Evolutionary conservation across 805 yeast genomes (phyloP), one percentile per base, ranked within the genome.

Genomic region (Candida broadrunensis): DNA sequence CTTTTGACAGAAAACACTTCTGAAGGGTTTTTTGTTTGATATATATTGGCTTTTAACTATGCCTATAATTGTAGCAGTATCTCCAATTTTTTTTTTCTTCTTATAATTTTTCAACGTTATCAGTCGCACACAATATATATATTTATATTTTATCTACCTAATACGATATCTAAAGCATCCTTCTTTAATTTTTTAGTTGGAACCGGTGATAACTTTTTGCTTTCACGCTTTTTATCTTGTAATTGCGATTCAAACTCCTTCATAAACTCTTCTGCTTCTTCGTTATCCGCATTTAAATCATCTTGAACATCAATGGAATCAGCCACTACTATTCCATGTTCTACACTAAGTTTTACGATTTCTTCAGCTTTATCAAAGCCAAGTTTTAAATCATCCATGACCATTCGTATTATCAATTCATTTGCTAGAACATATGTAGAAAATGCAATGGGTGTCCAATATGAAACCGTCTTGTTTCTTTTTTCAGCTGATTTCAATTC

Each of bases 371-470:
- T 59, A 2, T 63, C 71, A 13, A 72, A 47, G n/a, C 58, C 50
- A 3, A 56, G 32, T 36, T 2, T 49, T 41, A 57, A 49, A 45
- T 81, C 83, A 3, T 72, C 70, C 54, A 70, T 66, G 6, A 77
- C 72, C 16, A 81, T 50, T 23, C 79, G 60, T 5, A 78, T 60
- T 3, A 81, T 67, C 5, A 84, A 55, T 49, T 84, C 90, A 20
- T 84, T 81, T 6, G 86, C 80, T 18, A 85, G 56, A 1, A 83
- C 81, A 50, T 77, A 80, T 14, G 75, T 67, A 2, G 74, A 60
- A 52, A 82, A 85, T 39, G 76, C 75, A 17, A 70, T 68, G 1
- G 66, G 49, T 2, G 85, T 77, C 87, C 88, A 83, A 65, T 80
- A 84, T 34, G 64, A 60, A 6, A 83, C 56, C 1, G 80, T 77